Evolutionary conservation across 441 rosid species (phyloP), one percentile per base, ranked within the genome.

Genomic region (Populus tomentosa): DNA sequence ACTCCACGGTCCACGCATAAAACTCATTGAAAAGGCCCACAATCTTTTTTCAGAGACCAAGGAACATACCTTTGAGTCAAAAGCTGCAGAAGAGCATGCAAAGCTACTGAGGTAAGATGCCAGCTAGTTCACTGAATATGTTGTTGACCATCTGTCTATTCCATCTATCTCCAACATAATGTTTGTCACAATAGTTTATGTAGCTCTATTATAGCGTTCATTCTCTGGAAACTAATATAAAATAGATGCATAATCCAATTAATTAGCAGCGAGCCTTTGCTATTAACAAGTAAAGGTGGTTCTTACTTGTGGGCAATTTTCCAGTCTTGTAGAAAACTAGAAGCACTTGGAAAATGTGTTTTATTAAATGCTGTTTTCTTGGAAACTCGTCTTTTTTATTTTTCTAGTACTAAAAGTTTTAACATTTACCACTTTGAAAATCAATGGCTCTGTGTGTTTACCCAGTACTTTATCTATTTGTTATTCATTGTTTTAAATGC

Each of bases 71-170:
- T 96, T 96, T 69, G 98, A 96, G 92, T 91, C 98, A 65, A 96
- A 94, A 80, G 98, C 97, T 78, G 98, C 98, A 7, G 98, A 96
- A 77, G 99, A 96, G 84, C 99, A 96, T 80, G 95, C 97, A 71
- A 96, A 92, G 84, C 82, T 96, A 70, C 82, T 96, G 78, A 96
- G 93, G 99, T 96, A 84, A 79, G 85, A 63, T n/a, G 13, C 13
- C 23, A 21, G 46, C 18, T 18, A 38, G 21, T 40, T 9, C 28
- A 71, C 7, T 4, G 14, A 46, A 46, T 32, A 23, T 14, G 32
- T 40, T 23, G 18, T 50, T 33, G 36, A 61, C 20, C 61, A 18
- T 23, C 1, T 30, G 6, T 32, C 26, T 61, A 46, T 72, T 35
- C 21, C 28, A 16, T 77, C 6, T 24, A 10, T 23, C 38, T 72